phyloP scores from a whole-genome alignment of 805 yeast genomes.

The Schizosaccharomyces lindneri region DNA sequence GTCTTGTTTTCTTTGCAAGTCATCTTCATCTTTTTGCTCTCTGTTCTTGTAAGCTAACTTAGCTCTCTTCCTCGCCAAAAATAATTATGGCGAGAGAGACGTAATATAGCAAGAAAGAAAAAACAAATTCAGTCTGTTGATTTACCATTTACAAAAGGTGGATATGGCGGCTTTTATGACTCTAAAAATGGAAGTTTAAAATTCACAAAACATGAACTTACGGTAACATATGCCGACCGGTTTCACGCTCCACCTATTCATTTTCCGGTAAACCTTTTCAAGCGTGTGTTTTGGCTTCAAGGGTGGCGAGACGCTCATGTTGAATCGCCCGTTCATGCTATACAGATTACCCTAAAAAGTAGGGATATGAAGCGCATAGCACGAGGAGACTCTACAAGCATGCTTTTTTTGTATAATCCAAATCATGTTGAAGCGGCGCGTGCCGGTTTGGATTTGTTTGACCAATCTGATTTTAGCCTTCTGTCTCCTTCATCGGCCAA shows the following conservation, averaged over 20 bases:
- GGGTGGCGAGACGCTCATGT: not conserved
- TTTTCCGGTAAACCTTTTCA: not conserved
- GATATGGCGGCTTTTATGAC: constrained; percentile 1
- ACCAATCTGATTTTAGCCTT: not conserved
- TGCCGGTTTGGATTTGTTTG: not conserved
- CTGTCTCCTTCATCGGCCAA: not conserved
- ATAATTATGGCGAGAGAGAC: too few relatives aligned
- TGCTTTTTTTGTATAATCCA: not conserved
- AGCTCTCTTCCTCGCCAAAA: too few relatives aligned
- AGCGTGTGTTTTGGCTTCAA: not conserved
- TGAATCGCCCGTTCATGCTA: not conserved
- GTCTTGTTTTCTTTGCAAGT: too few relatives aligned
- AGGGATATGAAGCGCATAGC: not conserved
- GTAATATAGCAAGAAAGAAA: not conserved
- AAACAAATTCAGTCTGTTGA: not conserved
- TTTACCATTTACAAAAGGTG: not conserved
- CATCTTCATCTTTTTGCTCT: too few relatives aligned
- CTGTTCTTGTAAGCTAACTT: too few relatives aligned
- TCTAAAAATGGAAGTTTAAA: not conserved
- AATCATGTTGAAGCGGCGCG: not conserved
- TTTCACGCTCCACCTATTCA: not conserved
- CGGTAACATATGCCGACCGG: not conserved
- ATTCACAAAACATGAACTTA: not conserved
- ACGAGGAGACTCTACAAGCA: not conserved
- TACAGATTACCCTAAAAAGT: not conserved